phyloP scores from a whole-genome alignment of 140 eudicot species.

The Oenanthe javanica region DNA sequence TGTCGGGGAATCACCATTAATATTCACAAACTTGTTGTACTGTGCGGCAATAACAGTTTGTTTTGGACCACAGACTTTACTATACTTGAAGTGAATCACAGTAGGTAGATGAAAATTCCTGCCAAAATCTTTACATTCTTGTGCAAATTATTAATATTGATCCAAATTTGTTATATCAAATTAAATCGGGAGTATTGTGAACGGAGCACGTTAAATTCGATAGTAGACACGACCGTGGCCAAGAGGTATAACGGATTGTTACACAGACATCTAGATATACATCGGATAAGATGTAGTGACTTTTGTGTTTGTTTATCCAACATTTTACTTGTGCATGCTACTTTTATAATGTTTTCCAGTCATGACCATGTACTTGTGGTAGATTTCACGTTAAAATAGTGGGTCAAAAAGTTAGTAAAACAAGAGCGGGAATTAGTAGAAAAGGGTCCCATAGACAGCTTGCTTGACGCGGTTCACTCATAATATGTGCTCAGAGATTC shows the following conservation, averaged over 20 bases:
- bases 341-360: constrained; percentile 1
- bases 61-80: background rate
- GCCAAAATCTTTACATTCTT: background rate
- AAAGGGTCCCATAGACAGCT: background rate
- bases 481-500: background rate
- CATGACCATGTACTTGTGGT: background rate
- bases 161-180: background rate
- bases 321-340: background rate
- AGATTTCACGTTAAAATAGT: background rate
- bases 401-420: constrained; percentile 6
- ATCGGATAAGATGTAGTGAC: background rate
- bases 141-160: background rate
- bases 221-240: too few species aligned
- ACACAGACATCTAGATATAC: background rate
- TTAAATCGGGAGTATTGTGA: background rate
- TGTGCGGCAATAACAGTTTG: background rate
- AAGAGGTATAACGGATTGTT: background rate
- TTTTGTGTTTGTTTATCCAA: background rate
- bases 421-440: background rate
- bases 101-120: background rate
- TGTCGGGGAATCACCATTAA: background rate
- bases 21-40: background rate
- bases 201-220: background rate
- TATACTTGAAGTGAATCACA: background rate
- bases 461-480: constrained; percentile 1